Evolutionary conservation across 2,329 filamentous ascomycete genomes (phyloP), one percentile per base, ranked within the genome.

Genomic region (Tricladium varicosporioides): DNA sequence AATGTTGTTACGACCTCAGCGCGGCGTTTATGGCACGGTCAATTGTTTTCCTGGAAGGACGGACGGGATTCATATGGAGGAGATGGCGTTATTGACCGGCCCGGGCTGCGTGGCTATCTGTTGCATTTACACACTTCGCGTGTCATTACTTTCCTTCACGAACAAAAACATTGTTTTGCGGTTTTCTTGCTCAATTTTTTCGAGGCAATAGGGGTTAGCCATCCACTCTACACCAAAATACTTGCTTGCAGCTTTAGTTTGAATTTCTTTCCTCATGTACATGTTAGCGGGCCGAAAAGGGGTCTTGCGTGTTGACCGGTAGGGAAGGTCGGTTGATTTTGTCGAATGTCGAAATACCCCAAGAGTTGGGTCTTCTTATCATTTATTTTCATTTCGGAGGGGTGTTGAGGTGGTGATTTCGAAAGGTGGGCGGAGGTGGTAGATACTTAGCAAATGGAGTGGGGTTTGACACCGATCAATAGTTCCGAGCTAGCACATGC

Each of bases 71-170:
- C 54, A 27, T 16, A 40, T 16, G 58, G 42, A 51, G 44, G 33
- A 56, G 5, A 53, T 43, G 58, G 63, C 60, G 61, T 61, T 62
- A 54, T 54, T 60, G 36, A 44, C 18, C 32, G 43, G 32, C 44
- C 32, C 33, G 33, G 42, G 42, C 33, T 49, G 51, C 51, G 47
- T 54, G 59, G 60, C 51, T 53, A 51, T 62, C 18, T 65, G 60
- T 59, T 63, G 62, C 62, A 65, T 65, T 65, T 64, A 65, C 60
- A 65, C 46, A 60, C 52, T 51, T 48, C 48, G 32, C 51, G 49
- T 18, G 13, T 46, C 45, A 27, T 27, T 27, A 14, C 18, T 51
- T 48, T 31, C 31, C 43, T 56, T 27, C 42, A 40, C 54, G 48
- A 36, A 47, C 32, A 54, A 57, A 55, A 55, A 59, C 51, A 60